Percentiles rank a stretch among this genome's conserved stretches.
These are phyloP conservation scores for Candida khao-thaluensis DNA, from an alignment of 805 yeast species.

Conservation along the genomic window DNA sequence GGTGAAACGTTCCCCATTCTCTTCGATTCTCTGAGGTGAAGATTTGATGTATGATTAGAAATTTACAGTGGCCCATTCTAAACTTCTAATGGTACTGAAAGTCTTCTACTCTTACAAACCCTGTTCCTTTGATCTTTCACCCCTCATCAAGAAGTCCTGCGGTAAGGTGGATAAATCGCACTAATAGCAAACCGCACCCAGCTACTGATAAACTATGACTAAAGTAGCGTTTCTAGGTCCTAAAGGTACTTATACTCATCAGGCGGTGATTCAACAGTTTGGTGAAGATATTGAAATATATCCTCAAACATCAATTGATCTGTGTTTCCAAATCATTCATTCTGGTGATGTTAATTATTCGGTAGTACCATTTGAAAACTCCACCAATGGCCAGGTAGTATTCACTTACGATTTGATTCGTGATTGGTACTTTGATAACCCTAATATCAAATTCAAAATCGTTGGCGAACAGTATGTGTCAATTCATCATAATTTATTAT, in stretches of 20 bases:
- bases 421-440: slow-evolving; percentile 49
- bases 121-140: too few species aligned
- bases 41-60: too few species aligned
- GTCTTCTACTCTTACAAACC: too few species aligned
- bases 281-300: slow-evolving; percentile 30
- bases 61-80: too few species aligned
- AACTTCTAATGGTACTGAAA: too few species aligned
- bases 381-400: slow-evolving; percentile 92
- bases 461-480: slow-evolving; percentile 80
- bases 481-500: slow-evolving; percentile 73
- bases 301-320: slow-evolving; percentile 47
- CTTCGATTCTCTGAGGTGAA: too few species aligned
- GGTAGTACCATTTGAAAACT: slow-evolving; percentile 89
- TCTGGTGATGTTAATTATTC: slow-evolving; percentile 55
- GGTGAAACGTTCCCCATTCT: slow-evolving; percentile 6
- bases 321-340: slow-evolving; percentile 61
- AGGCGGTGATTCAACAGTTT: slow-evolving; percentile 57
- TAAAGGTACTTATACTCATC: slow-evolving; percentile 88
- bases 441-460: slow-evolving; percentile 42
- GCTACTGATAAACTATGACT: too few species aligned
- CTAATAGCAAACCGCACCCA: too few species aligned
- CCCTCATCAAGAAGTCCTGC: too few species aligned
- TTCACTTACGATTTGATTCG: slow-evolving; percentile 79
- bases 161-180: too few species aligned
- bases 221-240: slow-evolving; percentile 85